Evolutionary conservation across 1,139 yeast species (phyloP).

Genomic region (Saccharomycopsis phalli): DNA sequence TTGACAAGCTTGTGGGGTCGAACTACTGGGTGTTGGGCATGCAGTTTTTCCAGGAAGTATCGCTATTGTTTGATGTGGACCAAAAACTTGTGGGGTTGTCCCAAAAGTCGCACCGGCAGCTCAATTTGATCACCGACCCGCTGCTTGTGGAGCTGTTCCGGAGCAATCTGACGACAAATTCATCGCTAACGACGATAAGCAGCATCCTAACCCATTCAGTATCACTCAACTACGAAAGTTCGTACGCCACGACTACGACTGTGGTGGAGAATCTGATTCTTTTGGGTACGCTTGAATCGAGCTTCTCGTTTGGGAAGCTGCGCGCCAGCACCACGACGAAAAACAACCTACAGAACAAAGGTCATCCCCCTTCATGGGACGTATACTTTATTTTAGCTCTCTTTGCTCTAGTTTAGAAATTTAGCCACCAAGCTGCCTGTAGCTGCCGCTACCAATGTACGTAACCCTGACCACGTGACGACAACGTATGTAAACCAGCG

Average conservation of each 20-base stretch:
- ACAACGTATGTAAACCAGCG: not conserved
- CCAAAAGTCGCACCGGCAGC: not conserved
- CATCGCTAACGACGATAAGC: conserved; percentile 10
- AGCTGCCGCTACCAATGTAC: too few relatives aligned
- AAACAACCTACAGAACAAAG: too few relatives aligned
- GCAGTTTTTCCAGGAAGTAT: conserved; percentile 4
- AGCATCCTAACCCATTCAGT: conserved; percentile 8
- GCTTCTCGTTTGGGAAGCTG: conserved; percentile 3
- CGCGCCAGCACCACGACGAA: too few relatives aligned
- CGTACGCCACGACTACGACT: conserved; percentile 10
- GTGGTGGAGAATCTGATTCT: conserved; percentile 10
- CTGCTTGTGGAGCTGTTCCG: not conserved
- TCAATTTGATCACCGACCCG: conserved; percentile 8
- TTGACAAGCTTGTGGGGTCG: conserved; percentile 2
- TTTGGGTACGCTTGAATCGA: conserved; percentile 13
- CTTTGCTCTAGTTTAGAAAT: too few relatives aligned
- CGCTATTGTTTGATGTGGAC: conserved; percentile 12
- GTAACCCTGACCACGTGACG: too few relatives aligned
- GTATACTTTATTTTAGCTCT: too few relatives aligned
- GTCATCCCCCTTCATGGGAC: too few relatives aligned
- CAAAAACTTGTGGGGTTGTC: conserved; percentile 13
- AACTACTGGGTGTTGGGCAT: conserved; percentile 13
- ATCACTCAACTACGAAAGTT: conserved; percentile 3
- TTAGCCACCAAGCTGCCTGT: too few relatives aligned
- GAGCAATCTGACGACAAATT: conserved; percentile 1